Percentiles rank a stretch among this genome's conserved stretches.
These are phyloP conservation scores for Cytospora paraplurivora DNA, from an alignment of 2,329 filamentous ascomycete species.

Conservation along the genomic window DNA sequence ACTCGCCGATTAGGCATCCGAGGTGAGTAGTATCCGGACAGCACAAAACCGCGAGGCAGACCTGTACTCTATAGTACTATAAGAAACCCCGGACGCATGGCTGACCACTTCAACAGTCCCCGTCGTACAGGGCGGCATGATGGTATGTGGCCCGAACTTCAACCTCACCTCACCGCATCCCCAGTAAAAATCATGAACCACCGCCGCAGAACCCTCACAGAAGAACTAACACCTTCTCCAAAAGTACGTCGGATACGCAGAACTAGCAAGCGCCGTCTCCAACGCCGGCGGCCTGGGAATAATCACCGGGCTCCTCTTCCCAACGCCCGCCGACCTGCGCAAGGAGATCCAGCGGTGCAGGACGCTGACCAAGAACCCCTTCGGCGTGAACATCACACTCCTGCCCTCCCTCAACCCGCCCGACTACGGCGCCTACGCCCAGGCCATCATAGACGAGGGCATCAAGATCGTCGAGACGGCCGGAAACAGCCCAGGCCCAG, in stretches of 20 bases:
- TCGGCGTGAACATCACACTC: constrained; percentile 94
- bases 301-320: constrained; percentile 88
- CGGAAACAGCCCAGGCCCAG: constrained; percentile 71
- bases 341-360: constrained; percentile 89
- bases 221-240: constrained; percentile 1
- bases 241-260: constrained; percentile 80
- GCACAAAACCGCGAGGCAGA: neutral
- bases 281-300: constrained; percentile 84
- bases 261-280: constrained; percentile 73
- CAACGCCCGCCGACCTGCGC: constrained; percentile 86
- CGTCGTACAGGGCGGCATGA: constrained; percentile 83
- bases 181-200: neutral
- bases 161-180: constrained; percentile 8
- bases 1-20: constrained; percentile 28
- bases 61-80: neutral
- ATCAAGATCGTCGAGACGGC: constrained; percentile 78
- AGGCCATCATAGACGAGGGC: constrained; percentile 90
- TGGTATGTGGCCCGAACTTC: constrained; percentile 31
- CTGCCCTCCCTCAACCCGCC: constrained; percentile 87
- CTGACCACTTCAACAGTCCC: constrained; percentile 58
- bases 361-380: constrained; percentile 75
- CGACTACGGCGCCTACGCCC: constrained; percentile 89
- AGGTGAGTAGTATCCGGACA: constrained; percentile 16
- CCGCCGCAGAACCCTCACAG: neutral
- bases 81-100: neutral